A percentile compares a stretch with the other conserved stretches of the same genome.
These are phyloP conservation scores for Myochromella boudieri DNA, from an alignment of 768 basidiomycete genomes.

Conservation along the genomic window DNA sequence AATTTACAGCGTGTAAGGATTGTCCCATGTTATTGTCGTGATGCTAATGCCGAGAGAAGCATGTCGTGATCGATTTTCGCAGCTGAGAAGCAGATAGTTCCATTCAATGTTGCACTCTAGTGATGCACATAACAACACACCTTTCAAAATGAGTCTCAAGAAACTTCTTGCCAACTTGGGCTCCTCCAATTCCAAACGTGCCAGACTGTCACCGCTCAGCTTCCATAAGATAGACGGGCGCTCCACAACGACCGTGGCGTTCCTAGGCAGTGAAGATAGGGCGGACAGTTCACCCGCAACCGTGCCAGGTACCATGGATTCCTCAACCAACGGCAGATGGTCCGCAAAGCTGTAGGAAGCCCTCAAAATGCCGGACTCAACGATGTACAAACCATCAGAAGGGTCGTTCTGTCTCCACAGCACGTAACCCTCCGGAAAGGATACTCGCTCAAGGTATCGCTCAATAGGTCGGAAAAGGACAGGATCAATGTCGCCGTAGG, in stretches of 20 bases:
- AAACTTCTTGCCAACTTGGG: constrained; percentile 68
- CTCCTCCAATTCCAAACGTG: constrained; percentile 62
- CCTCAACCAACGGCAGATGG: constrained; percentile 66
- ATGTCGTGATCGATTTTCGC: constrained; percentile 24
- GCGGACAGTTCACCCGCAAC: constrained; percentile 90
- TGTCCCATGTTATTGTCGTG: constrained; percentile 13
- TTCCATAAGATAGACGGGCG: constrained; percentile 80
- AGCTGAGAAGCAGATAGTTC: constrained; percentile 8
- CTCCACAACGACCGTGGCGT: constrained; percentile 86
- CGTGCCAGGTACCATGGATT: constrained; percentile 93
- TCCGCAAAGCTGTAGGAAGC: constrained; percentile 81
- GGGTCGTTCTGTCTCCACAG: constrained; percentile 79
- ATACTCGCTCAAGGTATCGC: constrained; percentile 68
- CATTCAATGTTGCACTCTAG: not conserved
- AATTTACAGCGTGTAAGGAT: no score
- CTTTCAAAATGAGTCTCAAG: constrained; percentile 69
- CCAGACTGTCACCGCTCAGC: constrained; percentile 58
- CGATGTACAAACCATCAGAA: constrained; percentile 84
- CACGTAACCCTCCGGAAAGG: constrained; percentile 53
- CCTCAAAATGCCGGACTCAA: constrained; percentile 83
- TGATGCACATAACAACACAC: constrained; percentile 37
- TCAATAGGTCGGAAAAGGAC: constrained; percentile 62
- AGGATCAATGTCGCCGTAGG: constrained; percentile 58
- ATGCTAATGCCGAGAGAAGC: constrained; percentile 20
- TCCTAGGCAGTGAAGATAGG: constrained; percentile 74